Evolutionary conservation across 768 basidiomycete genomes (phyloP).

Genomic region (Termitomyces sp.): DNA sequence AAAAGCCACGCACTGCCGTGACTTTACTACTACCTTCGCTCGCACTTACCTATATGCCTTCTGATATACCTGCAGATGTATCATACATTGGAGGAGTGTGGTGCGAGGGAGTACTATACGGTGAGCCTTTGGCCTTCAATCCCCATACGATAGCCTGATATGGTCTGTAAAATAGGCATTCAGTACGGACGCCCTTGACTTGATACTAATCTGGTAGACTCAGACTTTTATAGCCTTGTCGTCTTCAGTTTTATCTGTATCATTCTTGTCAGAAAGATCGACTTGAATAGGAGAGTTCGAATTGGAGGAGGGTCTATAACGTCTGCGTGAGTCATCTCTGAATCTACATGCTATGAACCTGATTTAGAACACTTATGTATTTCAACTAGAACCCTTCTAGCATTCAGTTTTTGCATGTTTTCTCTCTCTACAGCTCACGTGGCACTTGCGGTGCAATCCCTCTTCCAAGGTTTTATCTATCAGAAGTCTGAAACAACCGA

Average conservation of each 20-base stretch:
- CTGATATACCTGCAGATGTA: slow-evolving; percentile 26
- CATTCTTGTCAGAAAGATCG: slow-evolving; percentile 15
- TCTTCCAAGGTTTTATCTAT: slow-evolving; percentile 24
- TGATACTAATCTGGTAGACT: background rate
- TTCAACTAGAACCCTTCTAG: slow-evolving; percentile 17
- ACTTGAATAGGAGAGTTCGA: slow-evolving; percentile 17
- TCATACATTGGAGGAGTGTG: slow-evolving; percentile 28
- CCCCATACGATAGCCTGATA: background rate
- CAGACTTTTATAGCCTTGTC: slow-evolving; percentile 13
- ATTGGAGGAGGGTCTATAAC: slow-evolving; percentile 7
- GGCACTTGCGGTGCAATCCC: slow-evolving; percentile 20
- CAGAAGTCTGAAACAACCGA: slow-evolving; percentile 15
- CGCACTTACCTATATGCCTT: slow-evolving; percentile 14
- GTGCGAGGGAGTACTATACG: slow-evolving; percentile 26
- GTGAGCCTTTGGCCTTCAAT: slow-evolving; percentile 7
- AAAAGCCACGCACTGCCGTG: too few relatives aligned
- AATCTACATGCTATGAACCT: too few relatives aligned
- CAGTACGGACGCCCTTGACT: slow-evolving; percentile 15
- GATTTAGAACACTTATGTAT: background rate
- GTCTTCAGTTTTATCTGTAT: slow-evolving; percentile 20
- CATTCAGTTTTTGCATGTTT: slow-evolving; percentile 22
- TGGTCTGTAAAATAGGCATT: slow-evolving; percentile 17
- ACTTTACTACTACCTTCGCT: background rate
- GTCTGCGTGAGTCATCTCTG: slow-evolving; percentile 12
- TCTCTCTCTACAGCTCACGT: slow-evolving; percentile 23